A percentile compares a stretch with the other conserved stretches of the same genome.
phyloP scores from a whole-genome alignment of 1,139 yeast species.

The Taphrina sp. region DNA sequence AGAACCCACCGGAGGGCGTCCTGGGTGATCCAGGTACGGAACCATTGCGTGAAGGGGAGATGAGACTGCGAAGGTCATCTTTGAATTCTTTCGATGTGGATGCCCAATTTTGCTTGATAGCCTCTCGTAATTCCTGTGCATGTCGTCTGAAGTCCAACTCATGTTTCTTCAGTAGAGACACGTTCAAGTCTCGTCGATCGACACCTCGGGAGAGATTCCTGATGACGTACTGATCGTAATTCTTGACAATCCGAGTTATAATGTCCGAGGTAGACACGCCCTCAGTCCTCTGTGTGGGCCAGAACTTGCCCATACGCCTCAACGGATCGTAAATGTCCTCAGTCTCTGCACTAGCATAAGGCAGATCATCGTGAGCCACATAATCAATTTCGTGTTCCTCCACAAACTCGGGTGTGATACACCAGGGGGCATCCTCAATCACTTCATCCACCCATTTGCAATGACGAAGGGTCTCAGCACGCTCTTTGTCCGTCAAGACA shows the following conservation, averaged over 20 bases:
- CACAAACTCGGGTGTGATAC: conserved; percentile 79
- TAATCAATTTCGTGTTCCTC: conserved; percentile 80
- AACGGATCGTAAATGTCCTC: conserved; percentile 93
- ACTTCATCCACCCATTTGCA: conserved; percentile 98
- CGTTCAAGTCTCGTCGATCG: conserved; percentile 90
- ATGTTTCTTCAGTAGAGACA: conserved; percentile 94
- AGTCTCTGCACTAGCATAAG: conserved; percentile 72
- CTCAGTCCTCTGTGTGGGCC: conserved; percentile 93
- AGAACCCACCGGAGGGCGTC: conserved; percentile 21
- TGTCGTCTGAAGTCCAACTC: conserved; percentile 92
- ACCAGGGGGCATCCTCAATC: conserved; percentile 92
- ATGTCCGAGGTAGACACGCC: conserved; percentile 96
- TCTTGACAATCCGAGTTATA: conserved; percentile 88
- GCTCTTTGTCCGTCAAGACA: conserved; percentile 79
- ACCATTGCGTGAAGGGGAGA: conserved; percentile 18
- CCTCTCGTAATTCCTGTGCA: conserved; percentile 75
- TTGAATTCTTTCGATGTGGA: conserved; percentile 32
- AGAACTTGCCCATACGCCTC: conserved; percentile 82
- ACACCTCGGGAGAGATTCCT: conserved; percentile 98
- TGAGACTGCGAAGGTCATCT: conserved; percentile 26
- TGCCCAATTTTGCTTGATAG: conserved; percentile 32
- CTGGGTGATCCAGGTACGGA: conserved; percentile 25
- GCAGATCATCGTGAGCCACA: conserved; percentile 96
- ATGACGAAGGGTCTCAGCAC: conserved; percentile 83
- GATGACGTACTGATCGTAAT: conserved; percentile 93